Base-by-base conservation (phyloP, 129 eudicot species). In the Deinandra increscens region DNA sequence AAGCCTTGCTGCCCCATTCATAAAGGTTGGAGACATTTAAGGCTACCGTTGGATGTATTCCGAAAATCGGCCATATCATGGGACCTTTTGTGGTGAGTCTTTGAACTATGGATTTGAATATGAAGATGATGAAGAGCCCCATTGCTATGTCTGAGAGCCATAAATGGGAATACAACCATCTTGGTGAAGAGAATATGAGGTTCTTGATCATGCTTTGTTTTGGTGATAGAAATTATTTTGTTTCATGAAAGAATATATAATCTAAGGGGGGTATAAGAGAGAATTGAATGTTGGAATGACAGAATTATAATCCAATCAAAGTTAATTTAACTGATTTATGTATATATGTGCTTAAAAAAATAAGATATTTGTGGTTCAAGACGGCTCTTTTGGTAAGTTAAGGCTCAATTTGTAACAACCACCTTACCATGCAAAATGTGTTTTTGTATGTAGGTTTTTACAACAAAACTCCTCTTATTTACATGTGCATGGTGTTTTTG, bases 51-150 rank as follows among this genome's bases (percentile, higher is more conserved):
- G 92, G 92, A 39, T 76, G 14, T 34, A 81, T 64, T 9, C 92
- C 92, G 10, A 83, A 4, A 18, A 83, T 44, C 0, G 92, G 92
- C 92, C 92, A 86, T 60, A 79, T 14, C 88, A 86, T 86, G 2
- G 88, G 92, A 72, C 88, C 91, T 14, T 66, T 83, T 44, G 22
- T 67, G 11, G 82, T 78, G 78, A 86, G 82, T 66, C 69, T 83
- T 14, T 81, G 70, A 69, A 60, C 31, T 15, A 86, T 64, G 37
- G 78, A 83, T 48, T 69, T 73, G 48, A 64, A 68, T 66, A 78
- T 42, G 75, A 80, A 83, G 15, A 83, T 33, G 18, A 77, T 58
- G 3, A 83, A 70, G 31, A 86, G 58, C 0, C 71, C 75, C 51
- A 78, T 49, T 17, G 79, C 62, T 9, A 86, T 70, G 54, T 86